Percentiles rank a stretch among this genome's conserved stretches.
These are phyloP conservation scores for Guyanaporus albipodus DNA, from an alignment of 768 basidiomycete genomes.

Conservation along the genomic window DNA sequence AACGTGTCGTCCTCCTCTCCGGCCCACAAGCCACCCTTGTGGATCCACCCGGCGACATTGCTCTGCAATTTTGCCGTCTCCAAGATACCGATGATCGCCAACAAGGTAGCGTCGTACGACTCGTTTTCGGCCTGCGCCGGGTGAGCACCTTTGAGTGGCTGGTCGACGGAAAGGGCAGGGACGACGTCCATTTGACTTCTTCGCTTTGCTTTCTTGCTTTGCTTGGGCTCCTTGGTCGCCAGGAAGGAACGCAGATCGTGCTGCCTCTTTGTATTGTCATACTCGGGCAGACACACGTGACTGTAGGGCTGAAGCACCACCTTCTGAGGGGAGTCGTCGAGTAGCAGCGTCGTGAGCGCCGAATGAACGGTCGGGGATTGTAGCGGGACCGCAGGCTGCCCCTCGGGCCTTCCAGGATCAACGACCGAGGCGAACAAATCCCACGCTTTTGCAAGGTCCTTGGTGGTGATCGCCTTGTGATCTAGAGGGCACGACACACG, in stretches of 20 bases:
- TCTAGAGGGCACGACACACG: slow-evolving; percentile 4
- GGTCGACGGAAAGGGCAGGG: neutral
- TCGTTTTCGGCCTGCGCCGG: slow-evolving; percentile 12
- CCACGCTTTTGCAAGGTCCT: slow-evolving; percentile 74
- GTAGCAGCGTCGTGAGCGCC: slow-evolving; percentile 44
- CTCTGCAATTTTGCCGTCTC: slow-evolving; percentile 53
- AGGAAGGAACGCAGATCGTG: slow-evolving; percentile 33
- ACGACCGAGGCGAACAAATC: slow-evolving; percentile 26
- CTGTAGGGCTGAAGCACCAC: slow-evolving; percentile 75
- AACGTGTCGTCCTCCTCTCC: neutral
- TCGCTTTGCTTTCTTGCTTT: slow-evolving; percentile 5
- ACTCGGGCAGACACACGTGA: slow-evolving; percentile 75
- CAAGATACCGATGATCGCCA: slow-evolving; percentile 66
- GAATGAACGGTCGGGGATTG: slow-evolving; percentile 32
- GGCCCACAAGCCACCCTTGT: slow-evolving; percentile 46
- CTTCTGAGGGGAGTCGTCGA: slow-evolving; percentile 52
- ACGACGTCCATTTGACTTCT: neutral
- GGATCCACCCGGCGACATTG: slow-evolving; percentile 69
- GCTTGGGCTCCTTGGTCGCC: slow-evolving; percentile 13
- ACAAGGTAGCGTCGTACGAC: slow-evolving; percentile 46
- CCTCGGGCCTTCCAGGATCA: slow-evolving; percentile 1
- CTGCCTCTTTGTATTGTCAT: slow-evolving; percentile 43
- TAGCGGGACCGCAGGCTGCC: neutral
- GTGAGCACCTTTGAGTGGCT: neutral
- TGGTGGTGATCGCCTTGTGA: slow-evolving; percentile 48